Base-by-base conservation (phyloP, 129 eudicot species). In the Dittrichia graveolens region DNA sequence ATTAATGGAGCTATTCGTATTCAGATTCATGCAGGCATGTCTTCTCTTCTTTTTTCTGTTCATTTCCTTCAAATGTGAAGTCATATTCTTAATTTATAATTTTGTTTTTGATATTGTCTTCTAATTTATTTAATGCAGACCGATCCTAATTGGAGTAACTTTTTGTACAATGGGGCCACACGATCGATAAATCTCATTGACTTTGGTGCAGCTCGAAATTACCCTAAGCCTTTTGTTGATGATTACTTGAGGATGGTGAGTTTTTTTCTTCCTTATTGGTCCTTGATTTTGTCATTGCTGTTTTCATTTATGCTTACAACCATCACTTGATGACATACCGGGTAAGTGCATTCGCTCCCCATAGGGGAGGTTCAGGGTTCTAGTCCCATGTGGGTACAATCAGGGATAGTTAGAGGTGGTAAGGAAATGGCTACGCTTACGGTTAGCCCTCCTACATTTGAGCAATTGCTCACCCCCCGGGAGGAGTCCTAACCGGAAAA, bases 141-240 rank as follows among this genome's bases (percentile, higher is more conserved):
- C 40, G 98, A 94, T 86, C 98, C 98, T 50, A 94, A 94, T 54
- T 94, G 98, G 96, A 78, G 96, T 66, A 94, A 94, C 49, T 94
- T 87, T 67, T 86, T 94, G 74, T 94, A 86, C 60, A 86, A 94
- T 54, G 93, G 84, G 78, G 31, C 75, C 46, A 37, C 82, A 69
- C 84, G 81, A 60, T 18, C 85, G 49, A 84, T 93, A 70, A 93
- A 93, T 83, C 90, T 93, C 72, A 93, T 93, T 13, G 98, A 93
- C 86, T 93, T 93, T 72, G 98, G 98, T 59, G 98, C 98, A 38
- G 93, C 98, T 41, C 88, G 98, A 67, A 92, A 85, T 53, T 94
- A 68, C 78, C 95, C 93, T 2, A 90, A 90, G 79, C 76, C 44
- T 58, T 94, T 94, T 63, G 96, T 94, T 2, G 96, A 94, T 79